A percentile compares a stretch with the other conserved stretches of the same genome.
These are phyloP conservation scores for Akanthomyces lecanii DNA, from an alignment of 2,329 filamentous ascomycete genomes.

Conservation along the genomic window DNA sequence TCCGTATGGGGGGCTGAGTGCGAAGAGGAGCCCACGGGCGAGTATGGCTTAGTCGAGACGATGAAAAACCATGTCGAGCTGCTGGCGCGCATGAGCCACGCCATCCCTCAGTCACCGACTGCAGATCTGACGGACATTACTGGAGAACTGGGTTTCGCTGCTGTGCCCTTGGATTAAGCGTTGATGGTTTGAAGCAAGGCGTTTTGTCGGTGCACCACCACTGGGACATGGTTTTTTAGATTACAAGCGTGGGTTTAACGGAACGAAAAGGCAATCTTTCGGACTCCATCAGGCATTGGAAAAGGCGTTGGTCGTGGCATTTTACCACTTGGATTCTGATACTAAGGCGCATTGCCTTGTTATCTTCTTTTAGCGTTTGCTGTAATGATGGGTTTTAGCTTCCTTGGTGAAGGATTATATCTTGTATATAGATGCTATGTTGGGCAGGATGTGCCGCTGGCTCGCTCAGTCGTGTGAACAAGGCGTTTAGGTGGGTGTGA, in stretches of 20 bases:
- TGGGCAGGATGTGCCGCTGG: background rate
- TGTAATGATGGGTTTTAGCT: background rate
- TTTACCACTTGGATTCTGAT: background rate
- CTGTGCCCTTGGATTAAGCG: constrained; percentile 14
- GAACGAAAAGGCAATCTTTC: constrained; percentile 12
- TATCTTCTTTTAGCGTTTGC: background rate
- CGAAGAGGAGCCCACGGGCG: constrained; percentile 37
- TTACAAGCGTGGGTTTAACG: constrained; percentile 3
- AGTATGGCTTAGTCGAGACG: constrained; percentile 32
- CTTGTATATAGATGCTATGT: background rate
- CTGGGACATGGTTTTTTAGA: background rate
- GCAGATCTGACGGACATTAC: constrained; percentile 24
- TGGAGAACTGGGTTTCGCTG: constrained; percentile 30
- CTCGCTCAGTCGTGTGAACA: background rate
- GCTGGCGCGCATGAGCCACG: constrained; percentile 33
- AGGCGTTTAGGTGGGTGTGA: background rate
- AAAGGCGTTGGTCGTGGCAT: constrained; percentile 8
- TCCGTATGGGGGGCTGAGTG: constrained; percentile 55
- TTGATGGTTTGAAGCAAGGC: background rate
- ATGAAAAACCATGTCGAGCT: constrained; percentile 39
- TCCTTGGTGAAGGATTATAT: background rate
- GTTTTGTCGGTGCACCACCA: background rate
- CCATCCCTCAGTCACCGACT: constrained; percentile 21
- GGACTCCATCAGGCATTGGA: constrained; percentile 1
- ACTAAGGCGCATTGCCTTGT: background rate